Percentiles rank a stretch among this genome's conserved stretches.
phyloP scores from a whole-genome alignment of 2,329 filamentous ascomycete genomes.

The Fusarium chuoi region DNA sequence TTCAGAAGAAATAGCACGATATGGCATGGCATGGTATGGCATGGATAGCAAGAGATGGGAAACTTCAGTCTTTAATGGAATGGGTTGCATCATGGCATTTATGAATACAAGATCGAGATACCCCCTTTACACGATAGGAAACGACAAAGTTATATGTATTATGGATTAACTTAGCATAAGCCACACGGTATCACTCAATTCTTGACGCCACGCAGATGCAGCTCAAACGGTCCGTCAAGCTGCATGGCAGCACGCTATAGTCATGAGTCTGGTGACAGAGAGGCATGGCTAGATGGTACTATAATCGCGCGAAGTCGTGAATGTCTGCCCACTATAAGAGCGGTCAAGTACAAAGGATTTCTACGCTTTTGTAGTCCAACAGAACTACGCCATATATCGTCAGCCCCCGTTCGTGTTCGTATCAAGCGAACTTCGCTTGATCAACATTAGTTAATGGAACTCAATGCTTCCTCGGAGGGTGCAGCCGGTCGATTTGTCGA shows the following conservation, averaged over 20 bases:
- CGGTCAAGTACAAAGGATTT: constrained; percentile 4
- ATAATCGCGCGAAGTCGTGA: background rate
- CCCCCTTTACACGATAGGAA: constrained; percentile 23
- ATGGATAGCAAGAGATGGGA: constrained; percentile 10
- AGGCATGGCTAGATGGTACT: constrained; percentile 8
- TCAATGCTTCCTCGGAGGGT: background rate
- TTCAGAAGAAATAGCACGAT: background rate
- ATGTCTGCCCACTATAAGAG: constrained; percentile 13
- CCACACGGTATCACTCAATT: background rate
- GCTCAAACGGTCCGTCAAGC: background rate
- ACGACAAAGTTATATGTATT: constrained; percentile 1
- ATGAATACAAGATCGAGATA: constrained; percentile 37
- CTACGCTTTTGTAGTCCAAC: background rate
- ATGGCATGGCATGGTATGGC: background rate
- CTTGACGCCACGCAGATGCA: constrained; percentile 11
- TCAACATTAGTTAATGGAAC: background rate
- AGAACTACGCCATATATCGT: background rate
- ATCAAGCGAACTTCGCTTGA: background rate
- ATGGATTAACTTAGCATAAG: background rate
- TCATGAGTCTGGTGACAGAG: constrained; percentile 1
- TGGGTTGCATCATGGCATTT: constrained; percentile 17
- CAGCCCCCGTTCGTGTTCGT: constrained; percentile 2
- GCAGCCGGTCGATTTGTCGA: background rate
- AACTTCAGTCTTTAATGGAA: background rate
- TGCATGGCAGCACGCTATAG: background rate